phyloP scores from a whole-genome alignment of 805 yeast species.

The Clavispora asparagi region DNA sequence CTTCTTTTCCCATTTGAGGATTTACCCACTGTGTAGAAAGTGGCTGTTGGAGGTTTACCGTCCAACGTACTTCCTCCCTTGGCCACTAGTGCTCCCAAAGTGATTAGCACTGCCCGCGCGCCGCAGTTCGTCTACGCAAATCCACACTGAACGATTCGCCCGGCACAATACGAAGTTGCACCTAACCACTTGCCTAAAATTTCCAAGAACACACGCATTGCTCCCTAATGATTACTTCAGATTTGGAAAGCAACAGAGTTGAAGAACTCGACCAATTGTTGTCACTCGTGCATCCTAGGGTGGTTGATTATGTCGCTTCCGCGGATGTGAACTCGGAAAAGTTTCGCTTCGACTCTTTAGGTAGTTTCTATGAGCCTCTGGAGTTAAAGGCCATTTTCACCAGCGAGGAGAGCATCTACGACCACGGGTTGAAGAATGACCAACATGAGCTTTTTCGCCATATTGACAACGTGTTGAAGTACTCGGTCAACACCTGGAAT shows the following conservation, averaged over 20 bases:
- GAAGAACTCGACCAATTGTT: slow-evolving; percentile 54
- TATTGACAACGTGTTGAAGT: slow-evolving; percentile 52
- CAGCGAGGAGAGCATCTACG: slow-evolving; percentile 27
- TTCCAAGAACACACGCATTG: not conserved
- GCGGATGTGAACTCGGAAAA: slow-evolving; percentile 34
- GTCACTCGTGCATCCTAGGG: slow-evolving; percentile 43
- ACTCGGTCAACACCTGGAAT: slow-evolving; percentile 82
- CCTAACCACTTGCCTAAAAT: not conserved
- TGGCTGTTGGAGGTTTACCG: too few relatives aligned
- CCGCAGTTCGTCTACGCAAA: too few relatives aligned
- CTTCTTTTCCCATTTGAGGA: too few relatives aligned
- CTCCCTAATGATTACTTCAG: slow-evolving; percentile 9
- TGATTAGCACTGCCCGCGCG: too few relatives aligned
- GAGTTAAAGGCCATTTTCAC: slow-evolving; percentile 35
- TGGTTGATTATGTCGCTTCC: slow-evolving; percentile 47
- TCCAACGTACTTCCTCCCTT: too few relatives aligned
- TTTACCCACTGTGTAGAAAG: too few relatives aligned
- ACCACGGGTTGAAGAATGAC: slow-evolving; percentile 29
- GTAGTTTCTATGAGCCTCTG: slow-evolving; percentile 47
- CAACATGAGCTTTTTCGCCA: slow-evolving; percentile 39
- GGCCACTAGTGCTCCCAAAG: too few relatives aligned
- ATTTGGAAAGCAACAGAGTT: slow-evolving; percentile 47
- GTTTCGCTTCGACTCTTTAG: slow-evolving; percentile 42
- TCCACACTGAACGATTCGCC: not conserved
- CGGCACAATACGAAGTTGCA: not conserved